Percentiles rank a stretch among this genome's conserved stretches.
These are phyloP conservation scores for Trifolium subterraneum DNA, from an alignment of 306 rosid genomes.

Conservation along the genomic window DNA sequence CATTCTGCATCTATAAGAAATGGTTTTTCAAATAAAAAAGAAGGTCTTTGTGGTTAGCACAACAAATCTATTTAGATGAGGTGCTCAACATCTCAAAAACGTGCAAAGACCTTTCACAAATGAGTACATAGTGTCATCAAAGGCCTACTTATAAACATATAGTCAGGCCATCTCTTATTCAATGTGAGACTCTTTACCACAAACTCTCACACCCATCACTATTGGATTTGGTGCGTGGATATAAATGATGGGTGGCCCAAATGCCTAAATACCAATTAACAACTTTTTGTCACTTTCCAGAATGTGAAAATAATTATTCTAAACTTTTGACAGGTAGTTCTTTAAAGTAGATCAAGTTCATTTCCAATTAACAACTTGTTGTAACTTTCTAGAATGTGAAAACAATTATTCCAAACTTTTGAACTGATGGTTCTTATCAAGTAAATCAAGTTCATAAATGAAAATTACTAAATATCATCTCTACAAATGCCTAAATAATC, in stretches of 20 bases:
- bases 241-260: no score
- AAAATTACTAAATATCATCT: background rate
- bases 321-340: no score
- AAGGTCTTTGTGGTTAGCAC: slow-evolving; percentile 3
- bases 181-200: no score
- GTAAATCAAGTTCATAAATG: slow-evolving; percentile 7
- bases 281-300: no score
- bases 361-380: background rate
- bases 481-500: background rate
- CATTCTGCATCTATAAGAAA: slow-evolving; percentile 1
- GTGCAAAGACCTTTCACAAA: no score
- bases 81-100: slow-evolving; percentile 26
- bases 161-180: no score
- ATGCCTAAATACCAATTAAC: background rate
- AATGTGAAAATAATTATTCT: no score
- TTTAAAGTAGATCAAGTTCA: no score
- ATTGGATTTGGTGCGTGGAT: no score
- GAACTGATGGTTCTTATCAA: background rate
- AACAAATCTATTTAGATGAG: slow-evolving; percentile 4
- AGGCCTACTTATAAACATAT: no score
- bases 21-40: slow-evolving; percentile 3
- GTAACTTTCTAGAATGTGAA: background rate
- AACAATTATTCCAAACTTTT: background rate
- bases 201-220: no score
- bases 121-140: no score